phyloP scores from a whole-genome alignment of 345 rosid species.

The Gynandropsis gynandra region DNA sequence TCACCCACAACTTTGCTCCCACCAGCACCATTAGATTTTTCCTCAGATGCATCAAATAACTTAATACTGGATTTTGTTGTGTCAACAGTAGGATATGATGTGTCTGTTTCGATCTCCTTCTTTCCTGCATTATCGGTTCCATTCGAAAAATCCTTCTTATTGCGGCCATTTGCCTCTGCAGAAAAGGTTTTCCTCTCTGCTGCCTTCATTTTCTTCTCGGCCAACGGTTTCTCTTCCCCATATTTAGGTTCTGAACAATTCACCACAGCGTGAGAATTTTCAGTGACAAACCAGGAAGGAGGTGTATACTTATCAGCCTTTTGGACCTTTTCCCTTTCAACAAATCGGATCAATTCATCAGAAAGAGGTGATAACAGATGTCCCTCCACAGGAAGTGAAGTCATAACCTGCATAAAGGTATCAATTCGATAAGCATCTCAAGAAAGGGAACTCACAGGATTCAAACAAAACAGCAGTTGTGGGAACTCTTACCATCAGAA shows the following conservation, averaged over 20 bases:
- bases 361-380: conserved; percentile 75
- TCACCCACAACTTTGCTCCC: conserved; percentile 39
- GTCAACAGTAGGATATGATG: conserved; percentile 18
- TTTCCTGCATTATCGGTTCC: conserved; percentile 43
- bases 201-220: conserved; percentile 34
- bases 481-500: conserved; percentile 50
- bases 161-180: conserved; percentile 26
- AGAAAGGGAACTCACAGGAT: conserved; percentile 17
- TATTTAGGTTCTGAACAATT: conserved; percentile 31
- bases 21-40: conserved; percentile 26
- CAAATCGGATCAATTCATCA: conserved; percentile 35
- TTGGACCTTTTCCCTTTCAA: conserved; percentile 31
- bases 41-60: conserved; percentile 31
- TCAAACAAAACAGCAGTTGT: conserved; percentile 17
- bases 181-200: conserved; percentile 32
- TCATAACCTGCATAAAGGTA: conserved; percentile 64
- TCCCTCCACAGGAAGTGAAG: conserved; percentile 44
- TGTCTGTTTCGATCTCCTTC: conserved; percentile 22
- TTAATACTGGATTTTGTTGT: conserved; percentile 27
- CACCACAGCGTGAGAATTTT: conserved; percentile 15
- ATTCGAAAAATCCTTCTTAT: conserved; percentile 36
- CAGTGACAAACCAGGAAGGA: conserved; percentile 20
- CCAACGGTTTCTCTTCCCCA: conserved; percentile 28
- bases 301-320: conserved; percentile 26
- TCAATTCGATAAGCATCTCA: conserved; percentile 25